Evolutionary conservation across 805 yeast species (phyloP).

Genomic region (Metschnikowia baotianmanensis): DNA sequence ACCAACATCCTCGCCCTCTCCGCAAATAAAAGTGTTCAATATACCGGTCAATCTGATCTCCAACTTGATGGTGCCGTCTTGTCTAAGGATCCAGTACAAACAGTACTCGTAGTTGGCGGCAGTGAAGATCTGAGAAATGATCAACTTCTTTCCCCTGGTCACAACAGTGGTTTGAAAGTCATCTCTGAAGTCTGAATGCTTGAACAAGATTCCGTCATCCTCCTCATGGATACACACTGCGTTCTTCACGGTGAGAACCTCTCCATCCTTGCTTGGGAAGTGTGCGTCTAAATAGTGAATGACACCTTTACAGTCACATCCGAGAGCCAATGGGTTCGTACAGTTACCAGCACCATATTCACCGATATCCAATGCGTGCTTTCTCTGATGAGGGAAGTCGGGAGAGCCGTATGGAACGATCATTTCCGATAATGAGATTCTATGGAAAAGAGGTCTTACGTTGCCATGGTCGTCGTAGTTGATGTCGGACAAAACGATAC

Average conservation of each 20-base stretch:
- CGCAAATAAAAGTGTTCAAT: slow-evolving; percentile 67
- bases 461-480: slow-evolving; percentile 74
- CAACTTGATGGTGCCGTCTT: slow-evolving; percentile 79
- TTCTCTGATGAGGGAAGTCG: slow-evolving; percentile 77
- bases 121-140: slow-evolving; percentile 78
- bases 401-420: slow-evolving; percentile 84
- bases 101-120: slow-evolving; percentile 87
- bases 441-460: slow-evolving; percentile 71
- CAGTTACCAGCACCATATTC: slow-evolving; percentile 87
- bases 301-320: slow-evolving; percentile 85
- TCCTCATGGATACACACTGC: slow-evolving; percentile 86
- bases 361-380: slow-evolving; percentile 84
- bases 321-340: slow-evolving; percentile 75
- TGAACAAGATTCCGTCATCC: slow-evolving; percentile 75
- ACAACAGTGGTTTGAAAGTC: slow-evolving; percentile 70
- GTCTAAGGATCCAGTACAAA: slow-evolving; percentile 78
- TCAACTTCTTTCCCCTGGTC: slow-evolving; percentile 71
- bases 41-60: slow-evolving; percentile 82
- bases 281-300: slow-evolving; percentile 83
- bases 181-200: slow-evolving; percentile 84
- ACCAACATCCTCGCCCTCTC: slow-evolving; percentile 61
- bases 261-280: slow-evolving; percentile 65
- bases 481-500: slow-evolving; percentile 73
- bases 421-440: slow-evolving; percentile 78
- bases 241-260: slow-evolving; percentile 66